Evolutionary conservation across 1,284 basidiomycete species (phyloP).

Genomic region (Leccinum solheimii): DNA sequence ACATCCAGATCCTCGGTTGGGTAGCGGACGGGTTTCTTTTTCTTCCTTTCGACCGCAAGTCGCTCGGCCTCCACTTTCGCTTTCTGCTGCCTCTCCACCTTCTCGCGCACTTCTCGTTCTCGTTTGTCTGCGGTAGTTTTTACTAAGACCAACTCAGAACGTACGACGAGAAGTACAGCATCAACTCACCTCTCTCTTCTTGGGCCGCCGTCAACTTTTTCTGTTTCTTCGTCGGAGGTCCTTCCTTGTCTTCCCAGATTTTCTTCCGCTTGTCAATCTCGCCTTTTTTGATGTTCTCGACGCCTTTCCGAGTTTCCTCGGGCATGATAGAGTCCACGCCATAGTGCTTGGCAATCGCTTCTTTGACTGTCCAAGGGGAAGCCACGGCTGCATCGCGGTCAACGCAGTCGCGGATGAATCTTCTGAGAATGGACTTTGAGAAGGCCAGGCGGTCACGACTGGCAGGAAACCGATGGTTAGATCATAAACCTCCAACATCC

Average conservation of each 20-base stretch:
- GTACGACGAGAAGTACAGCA: constrained; percentile 4
- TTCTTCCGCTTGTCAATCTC: constrained; percentile 90
- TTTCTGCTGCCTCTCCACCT: constrained; percentile 63
- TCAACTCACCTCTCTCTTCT: constrained; percentile 65
- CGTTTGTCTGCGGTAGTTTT: constrained; percentile 53
- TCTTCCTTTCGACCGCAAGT: constrained; percentile 75
- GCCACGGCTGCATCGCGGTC: constrained; percentile 88
- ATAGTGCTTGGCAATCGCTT: constrained; percentile 78
- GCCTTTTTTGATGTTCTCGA: constrained; percentile 78
- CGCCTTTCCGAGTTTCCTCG: constrained; percentile 77
- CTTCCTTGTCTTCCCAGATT: constrained; percentile 82
- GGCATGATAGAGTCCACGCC: constrained; percentile 84
- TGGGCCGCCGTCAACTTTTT: constrained; percentile 71
- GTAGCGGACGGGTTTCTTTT: constrained; percentile 87
- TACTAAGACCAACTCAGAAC: constrained; percentile 28
- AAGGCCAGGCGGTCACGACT: constrained; percentile 94
- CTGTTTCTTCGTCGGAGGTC: constrained; percentile 75
- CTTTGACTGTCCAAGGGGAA: constrained; percentile 94
- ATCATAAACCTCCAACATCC: constrained; percentile 1
- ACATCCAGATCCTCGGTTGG: constrained; percentile 84
- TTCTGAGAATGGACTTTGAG: constrained; percentile 93
- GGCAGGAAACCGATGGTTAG: constrained; percentile 11
- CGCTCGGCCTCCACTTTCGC: constrained; percentile 72
- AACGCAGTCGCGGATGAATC: constrained; percentile 94
- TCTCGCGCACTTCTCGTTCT: constrained; percentile 67